These are phyloP conservation scores for Lentinula novae-zelandiae DNA, from an alignment of 1,284 basidiomycete species.

Conservation along the genomic window DNA sequence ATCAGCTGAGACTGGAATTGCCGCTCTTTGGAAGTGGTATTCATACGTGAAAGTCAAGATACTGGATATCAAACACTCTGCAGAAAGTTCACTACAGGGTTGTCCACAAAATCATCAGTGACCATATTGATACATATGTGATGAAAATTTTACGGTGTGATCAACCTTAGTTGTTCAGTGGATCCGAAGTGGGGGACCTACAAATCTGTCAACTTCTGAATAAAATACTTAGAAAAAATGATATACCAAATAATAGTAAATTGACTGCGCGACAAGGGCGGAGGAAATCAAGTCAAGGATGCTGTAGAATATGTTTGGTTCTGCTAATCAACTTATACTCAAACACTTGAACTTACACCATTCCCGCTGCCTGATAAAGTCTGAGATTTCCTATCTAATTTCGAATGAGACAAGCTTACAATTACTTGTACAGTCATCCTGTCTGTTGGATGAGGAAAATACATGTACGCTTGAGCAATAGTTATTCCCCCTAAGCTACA, in stretches of 20 bases:
- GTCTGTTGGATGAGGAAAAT: conserved; percentile 21
- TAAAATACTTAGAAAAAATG: neutral
- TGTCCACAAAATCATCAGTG: neutral
- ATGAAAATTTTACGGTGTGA: conserved; percentile 9
- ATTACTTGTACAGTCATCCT: conserved; percentile 10
- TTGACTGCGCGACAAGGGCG: conserved; percentile 23
- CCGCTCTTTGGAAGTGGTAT: neutral
- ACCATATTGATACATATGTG: too few species aligned
- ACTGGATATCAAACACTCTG: conserved; percentile 34
- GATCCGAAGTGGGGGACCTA: conserved; percentile 26
- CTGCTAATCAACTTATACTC: too few species aligned
- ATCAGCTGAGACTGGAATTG: neutral
- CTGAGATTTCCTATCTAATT: neutral
- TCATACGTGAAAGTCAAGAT: conserved; percentile 35
- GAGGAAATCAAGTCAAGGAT: conserved; percentile 23
- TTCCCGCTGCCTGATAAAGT: conserved; percentile 18
- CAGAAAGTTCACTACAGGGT: conserved; percentile 7
- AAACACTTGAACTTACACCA: conserved; percentile 19
- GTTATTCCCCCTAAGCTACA: conserved; percentile 20
- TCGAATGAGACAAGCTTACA: neutral
- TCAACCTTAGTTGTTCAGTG: conserved; percentile 16
- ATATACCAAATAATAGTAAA: conserved; percentile 25
- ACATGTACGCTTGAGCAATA: conserved; percentile 26
- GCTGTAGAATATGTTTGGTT: conserved; percentile 11
- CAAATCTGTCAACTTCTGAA: neutral